Conservation (phyloP, 2,329 filamentous ascomycete species). For the Aspergillus japonicus region DNA sequence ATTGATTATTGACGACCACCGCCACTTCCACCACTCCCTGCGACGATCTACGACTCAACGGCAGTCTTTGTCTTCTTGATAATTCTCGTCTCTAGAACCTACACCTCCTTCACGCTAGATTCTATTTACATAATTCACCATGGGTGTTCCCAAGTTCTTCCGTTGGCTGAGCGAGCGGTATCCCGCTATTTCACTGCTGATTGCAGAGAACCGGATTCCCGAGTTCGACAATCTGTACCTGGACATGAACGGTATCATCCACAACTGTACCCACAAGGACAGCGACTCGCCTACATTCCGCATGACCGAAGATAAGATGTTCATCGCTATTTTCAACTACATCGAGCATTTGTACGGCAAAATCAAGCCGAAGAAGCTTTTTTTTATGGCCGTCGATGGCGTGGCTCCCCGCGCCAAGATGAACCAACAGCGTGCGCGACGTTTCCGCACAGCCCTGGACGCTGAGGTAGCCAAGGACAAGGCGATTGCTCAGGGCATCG, state of each 20-base stretch:
- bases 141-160: conserved; percentile 86
- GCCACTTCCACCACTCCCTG: conserved; percentile 21
- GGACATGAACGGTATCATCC: conserved; percentile 97
- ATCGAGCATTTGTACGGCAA: conserved; percentile 98
- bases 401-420: conserved; percentile 98
- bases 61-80: conserved; percentile 10
- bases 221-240: conserved; percentile 95
- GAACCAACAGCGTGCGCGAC: conserved; percentile 96
- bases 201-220: conserved; percentile 96
- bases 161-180: conserved; percentile 99
- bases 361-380: conserved; percentile 96
- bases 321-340: conserved; percentile 99
- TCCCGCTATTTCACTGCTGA: conserved; percentile 95
- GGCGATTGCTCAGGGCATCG: conserved; percentile 81
- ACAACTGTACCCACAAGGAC: conserved; percentile 98
- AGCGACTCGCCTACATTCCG: conserved; percentile 88
- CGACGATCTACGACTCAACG: conserved; percentile 10
- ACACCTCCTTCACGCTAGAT: not conserved
- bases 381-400: conserved; percentile 99
- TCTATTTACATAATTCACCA: conserved; percentile 35
- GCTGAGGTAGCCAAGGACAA: conserved; percentile 87
- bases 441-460: conserved; percentile 92
- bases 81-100: not conserved
- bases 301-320: conserved; percentile 98
- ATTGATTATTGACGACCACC: conserved; percentile 24